Evolutionary conservation across 768 basidiomycete genomes (phyloP).

Genomic region (Sporobolomyces pararoseus): DNA sequence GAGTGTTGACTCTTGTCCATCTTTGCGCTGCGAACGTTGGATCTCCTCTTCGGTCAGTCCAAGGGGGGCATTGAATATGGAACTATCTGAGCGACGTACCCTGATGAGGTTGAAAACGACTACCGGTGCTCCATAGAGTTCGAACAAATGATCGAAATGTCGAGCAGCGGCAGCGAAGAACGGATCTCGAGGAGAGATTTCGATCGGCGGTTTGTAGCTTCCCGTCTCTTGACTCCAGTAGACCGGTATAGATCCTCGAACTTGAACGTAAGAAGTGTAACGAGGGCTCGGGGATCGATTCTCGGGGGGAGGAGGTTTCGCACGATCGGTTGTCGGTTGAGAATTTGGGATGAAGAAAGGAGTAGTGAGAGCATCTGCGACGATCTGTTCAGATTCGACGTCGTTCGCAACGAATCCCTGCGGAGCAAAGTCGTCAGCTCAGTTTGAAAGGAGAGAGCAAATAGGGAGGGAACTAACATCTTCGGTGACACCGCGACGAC

Average conservation of each 20-base stretch:
- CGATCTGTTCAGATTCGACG: conserved; percentile 97
- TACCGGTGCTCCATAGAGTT: conserved; percentile 81
- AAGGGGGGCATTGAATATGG: neutral
- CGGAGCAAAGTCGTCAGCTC: neutral
- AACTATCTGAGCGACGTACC: conserved; percentile 49
- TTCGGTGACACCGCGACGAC: conserved; percentile 90
- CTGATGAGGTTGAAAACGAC: conserved; percentile 94
- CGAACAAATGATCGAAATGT: conserved; percentile 87
- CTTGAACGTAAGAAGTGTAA: conserved; percentile 90
- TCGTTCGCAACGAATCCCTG: conserved; percentile 98
- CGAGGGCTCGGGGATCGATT: conserved; percentile 55
- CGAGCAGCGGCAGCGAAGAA: conserved; percentile 88
- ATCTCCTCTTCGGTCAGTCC: neutral
- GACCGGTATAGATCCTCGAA: conserved; percentile 89
- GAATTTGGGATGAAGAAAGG: conserved; percentile 56
- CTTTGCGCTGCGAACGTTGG: conserved; percentile 44
- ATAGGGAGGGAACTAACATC: conserved; percentile 57
- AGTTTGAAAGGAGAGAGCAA: neutral
- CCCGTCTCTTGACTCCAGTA: conserved; percentile 94
- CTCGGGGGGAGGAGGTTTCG: neutral
- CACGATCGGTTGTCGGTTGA: neutral
- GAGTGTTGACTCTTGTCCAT: conserved; percentile 76
- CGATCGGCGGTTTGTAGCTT: conserved; percentile 90
- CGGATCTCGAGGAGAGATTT: conserved; percentile 93
- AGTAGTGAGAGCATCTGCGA: conserved; percentile 81